These are phyloP conservation scores for Plectosphaerella plurivora DNA, from an alignment of 2,329 filamentous ascomycete genomes.

Conservation along the genomic window DNA sequence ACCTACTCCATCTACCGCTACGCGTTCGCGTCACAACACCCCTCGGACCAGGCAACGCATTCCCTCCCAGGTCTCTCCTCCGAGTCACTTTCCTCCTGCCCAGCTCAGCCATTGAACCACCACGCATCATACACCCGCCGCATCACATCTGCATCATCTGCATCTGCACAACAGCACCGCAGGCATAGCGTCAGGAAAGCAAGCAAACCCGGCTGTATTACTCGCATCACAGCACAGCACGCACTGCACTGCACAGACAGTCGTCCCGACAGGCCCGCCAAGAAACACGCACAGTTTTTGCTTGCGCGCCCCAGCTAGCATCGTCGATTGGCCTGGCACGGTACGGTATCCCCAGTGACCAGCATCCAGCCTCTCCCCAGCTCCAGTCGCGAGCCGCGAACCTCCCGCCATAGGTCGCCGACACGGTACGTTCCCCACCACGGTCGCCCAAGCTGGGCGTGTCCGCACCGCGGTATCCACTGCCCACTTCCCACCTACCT, in stretches of 20 bases:
- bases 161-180: too few relatives aligned
- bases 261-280: not conserved
- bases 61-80: too few relatives aligned
- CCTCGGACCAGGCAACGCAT: too few relatives aligned
- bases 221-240: not conserved
- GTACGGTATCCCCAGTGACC: slow-evolving; percentile 4
- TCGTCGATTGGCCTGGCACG: slow-evolving; percentile 1
- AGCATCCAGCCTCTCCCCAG: not conserved
- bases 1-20: too few relatives aligned
- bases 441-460: not conserved
- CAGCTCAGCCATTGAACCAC: too few relatives aligned
- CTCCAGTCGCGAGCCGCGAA: not conserved
- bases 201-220: too few relatives aligned
- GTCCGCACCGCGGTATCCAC: not conserved
- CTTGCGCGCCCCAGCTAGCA: not conserved
- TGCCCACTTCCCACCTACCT: slow-evolving; percentile 2
- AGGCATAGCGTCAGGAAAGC: too few relatives aligned
- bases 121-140: too few relatives aligned
- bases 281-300: not conserved
- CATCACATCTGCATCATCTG: too few relatives aligned
- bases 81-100: too few relatives aligned
- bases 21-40: too few relatives aligned
- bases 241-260: too few relatives aligned
- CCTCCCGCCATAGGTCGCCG: not conserved
- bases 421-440: slow-evolving; percentile 1